Evolutionary conservation across 2,329 filamentous ascomycete species (phyloP).

Genomic region (Allantophomopsis lycopodina): DNA sequence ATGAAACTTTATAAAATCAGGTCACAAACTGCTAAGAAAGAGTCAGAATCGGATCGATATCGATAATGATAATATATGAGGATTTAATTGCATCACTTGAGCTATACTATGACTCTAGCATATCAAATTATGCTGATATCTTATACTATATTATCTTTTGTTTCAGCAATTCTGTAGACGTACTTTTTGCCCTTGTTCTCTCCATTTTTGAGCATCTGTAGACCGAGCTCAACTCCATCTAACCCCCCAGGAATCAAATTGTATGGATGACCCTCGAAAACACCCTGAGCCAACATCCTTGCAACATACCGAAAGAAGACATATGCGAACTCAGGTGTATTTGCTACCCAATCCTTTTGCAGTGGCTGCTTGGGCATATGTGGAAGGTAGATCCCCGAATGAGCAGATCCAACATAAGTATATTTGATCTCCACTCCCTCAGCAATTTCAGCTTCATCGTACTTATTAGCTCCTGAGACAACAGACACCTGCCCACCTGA

Average conservation of each 20-base stretch:
- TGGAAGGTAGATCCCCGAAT: background rate
- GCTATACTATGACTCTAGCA: too few species aligned
- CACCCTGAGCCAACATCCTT: slow-evolving; percentile 27
- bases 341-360: slow-evolving; percentile 13
- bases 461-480: slow-evolving; percentile 38
- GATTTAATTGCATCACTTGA: too few species aligned
- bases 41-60: too few species aligned
- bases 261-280: slow-evolving; percentile 29
- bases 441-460: slow-evolving; percentile 25
- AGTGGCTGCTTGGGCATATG: background rate
- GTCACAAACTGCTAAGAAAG: too few species aligned
- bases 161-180: slow-evolving; percentile 25
- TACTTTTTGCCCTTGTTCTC: slow-evolving; percentile 32
- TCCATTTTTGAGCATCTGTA: slow-evolving; percentile 26
- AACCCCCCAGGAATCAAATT: slow-evolving; percentile 32
- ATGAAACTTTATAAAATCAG: too few species aligned
- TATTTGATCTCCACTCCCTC: background rate
- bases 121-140: too few species aligned
- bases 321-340: slow-evolving; percentile 20
- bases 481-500: slow-evolving; percentile 41
- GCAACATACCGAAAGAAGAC: slow-evolving; percentile 24
- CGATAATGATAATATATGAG: too few species aligned
- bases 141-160: too few species aligned
- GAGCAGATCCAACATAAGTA: background rate
- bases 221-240: slow-evolving; percentile 23